Evolutionary conservation across 495 filamentous ascomycete species (phyloP), one percentile per base, ranked within the genome.

Genomic region (Neurospora hispaniola): DNA sequence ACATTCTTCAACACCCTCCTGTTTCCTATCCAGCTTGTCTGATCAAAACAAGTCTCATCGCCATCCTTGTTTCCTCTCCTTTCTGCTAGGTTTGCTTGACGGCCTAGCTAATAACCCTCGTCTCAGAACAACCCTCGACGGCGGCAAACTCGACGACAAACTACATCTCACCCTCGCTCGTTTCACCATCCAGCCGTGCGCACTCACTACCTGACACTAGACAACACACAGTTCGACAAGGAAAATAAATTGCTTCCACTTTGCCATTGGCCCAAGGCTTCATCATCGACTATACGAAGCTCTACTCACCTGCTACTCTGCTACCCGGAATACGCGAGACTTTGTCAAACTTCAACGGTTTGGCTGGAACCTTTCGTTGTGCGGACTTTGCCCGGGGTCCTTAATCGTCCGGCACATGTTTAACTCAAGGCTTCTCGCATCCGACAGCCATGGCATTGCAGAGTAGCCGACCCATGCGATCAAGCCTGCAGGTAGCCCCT

Each of bases 401-500:
- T 35, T 68, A 9, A 66, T 46, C 41, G 4, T 38, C 23, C 70
- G 68, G 79, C 82, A 70, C 80, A 86, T 86, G 84, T 79, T 84
- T 77, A 54, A 76, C 77, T 72, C 72, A 69, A 75, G 69, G 66
- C 14, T 66, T 9, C 54, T 66, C 42, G 41, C 69, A 69, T 40
- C 71, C 70, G 74, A 68, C 81, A 81, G 81, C 83, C 80, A 82
- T 79, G 82, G 84, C 84, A 78, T 87, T 82, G 85, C 84, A 85
- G 80, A 86, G 82, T 73, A 82, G 85, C 73, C 80, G 84, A 71
- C 78, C 80, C 46, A 78, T 81, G 80, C 87, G 87, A 81, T 81
- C 86, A 70, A 90, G 88, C 84, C 81, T 89, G 48, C 88, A 90
- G 79, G 90, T 95, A 76, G 90, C 92, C 75, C 92, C 92, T 59